A percentile compares a stretch with the other conserved stretches of the same genome.
These are phyloP conservation scores for Recurvomyces mirabilis DNA, from an alignment of 495 filamentous ascomycete species.

Conservation along the genomic window DNA sequence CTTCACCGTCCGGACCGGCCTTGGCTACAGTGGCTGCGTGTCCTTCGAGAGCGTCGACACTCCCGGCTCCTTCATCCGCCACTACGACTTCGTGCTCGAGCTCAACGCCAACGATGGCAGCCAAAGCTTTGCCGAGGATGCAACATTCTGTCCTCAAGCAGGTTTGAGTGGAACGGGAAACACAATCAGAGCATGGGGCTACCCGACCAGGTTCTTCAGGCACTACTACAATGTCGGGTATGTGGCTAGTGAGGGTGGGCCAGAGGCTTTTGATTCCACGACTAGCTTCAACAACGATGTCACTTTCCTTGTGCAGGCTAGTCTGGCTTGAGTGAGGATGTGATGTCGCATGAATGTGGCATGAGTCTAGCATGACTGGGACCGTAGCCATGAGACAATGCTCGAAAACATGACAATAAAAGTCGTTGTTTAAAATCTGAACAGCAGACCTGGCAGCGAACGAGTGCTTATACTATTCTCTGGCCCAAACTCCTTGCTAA, in stretches of 20 bases:
- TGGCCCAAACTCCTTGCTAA: too few relatives aligned
- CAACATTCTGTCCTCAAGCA: constrained; percentile 43
- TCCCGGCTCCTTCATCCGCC: constrained; percentile 44
- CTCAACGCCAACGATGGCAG: constrained; percentile 39
- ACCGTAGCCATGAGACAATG: too few relatives aligned
- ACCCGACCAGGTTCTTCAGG: constrained; percentile 45
- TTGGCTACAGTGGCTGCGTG: constrained; percentile 41
- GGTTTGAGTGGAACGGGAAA: constrained; percentile 38
- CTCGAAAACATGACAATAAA: too few relatives aligned
- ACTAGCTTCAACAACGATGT: constrained; percentile 41
- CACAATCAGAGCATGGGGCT: constrained; percentile 44
- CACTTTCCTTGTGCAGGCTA: constrained; percentile 36
- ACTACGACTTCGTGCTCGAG: constrained; percentile 37
- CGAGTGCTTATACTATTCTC: too few relatives aligned
- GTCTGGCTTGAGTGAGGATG: constrained; percentile 40
- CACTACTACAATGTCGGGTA: constrained; percentile 40
- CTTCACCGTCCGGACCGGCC: constrained; percentile 44
- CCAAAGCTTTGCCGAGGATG: constrained; percentile 43
- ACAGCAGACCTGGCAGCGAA: too few relatives aligned
- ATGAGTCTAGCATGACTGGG: too few relatives aligned
- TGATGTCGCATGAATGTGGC: too few relatives aligned
- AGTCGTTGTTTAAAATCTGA: too few relatives aligned
- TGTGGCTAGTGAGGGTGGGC: constrained; percentile 42
- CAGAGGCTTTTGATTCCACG: constrained; percentile 38
- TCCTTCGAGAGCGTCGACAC: constrained; percentile 48